phyloP scores from a whole-genome alignment of 2,329 filamentous ascomycete species.

The Fusarium sp. region DNA sequence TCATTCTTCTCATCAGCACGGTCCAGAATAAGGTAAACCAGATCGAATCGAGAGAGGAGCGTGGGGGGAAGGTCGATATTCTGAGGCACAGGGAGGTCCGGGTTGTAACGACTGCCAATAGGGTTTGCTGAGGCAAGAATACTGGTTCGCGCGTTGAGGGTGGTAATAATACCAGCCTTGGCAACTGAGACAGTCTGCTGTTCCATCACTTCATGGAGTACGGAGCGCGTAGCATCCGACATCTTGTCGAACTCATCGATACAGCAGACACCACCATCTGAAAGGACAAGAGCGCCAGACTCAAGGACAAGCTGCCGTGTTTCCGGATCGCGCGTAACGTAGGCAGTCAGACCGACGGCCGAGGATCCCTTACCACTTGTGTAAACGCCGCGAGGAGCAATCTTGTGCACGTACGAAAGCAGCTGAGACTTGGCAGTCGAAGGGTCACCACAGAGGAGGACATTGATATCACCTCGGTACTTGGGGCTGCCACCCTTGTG shows the following conservation, averaged over 20 bases:
- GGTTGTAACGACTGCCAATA: slow-evolving; percentile 98
- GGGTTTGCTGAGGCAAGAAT: slow-evolving; percentile 98
- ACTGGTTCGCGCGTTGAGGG: slow-evolving; percentile 93
- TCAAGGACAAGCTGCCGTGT: slow-evolving; percentile 85
- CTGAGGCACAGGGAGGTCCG: slow-evolving; percentile 93
- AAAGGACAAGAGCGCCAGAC: slow-evolving; percentile 83
- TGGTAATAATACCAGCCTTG: slow-evolving; percentile 96
- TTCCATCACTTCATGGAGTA: slow-evolving; percentile 91
- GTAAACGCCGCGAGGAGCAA: slow-evolving; percentile 89
- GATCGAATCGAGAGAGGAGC: slow-evolving; percentile 93
- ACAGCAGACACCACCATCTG: slow-evolving; percentile 86
- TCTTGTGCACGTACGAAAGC: slow-evolving; percentile 95
- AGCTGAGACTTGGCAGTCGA: slow-evolving; percentile 97
- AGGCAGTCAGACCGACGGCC: slow-evolving; percentile 85
- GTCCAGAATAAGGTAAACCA: slow-evolving; percentile 97
- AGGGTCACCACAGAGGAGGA: slow-evolving; percentile 95
- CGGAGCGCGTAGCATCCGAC: slow-evolving; percentile 83
- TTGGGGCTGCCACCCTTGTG: slow-evolving; percentile 95
- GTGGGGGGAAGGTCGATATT: slow-evolving; percentile 98
- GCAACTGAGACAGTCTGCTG: slow-evolving; percentile 89
- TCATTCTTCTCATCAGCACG: slow-evolving; percentile 92
- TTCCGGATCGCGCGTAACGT: slow-evolving; percentile 85
- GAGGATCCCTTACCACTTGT: slow-evolving; percentile 87
- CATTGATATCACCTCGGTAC: slow-evolving; percentile 97
- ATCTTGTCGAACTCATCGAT: slow-evolving; percentile 92